phyloP scores from a whole-genome alignment of 2,329 filamentous ascomycete genomes.

The Phaeosphaeria sp. region DNA sequence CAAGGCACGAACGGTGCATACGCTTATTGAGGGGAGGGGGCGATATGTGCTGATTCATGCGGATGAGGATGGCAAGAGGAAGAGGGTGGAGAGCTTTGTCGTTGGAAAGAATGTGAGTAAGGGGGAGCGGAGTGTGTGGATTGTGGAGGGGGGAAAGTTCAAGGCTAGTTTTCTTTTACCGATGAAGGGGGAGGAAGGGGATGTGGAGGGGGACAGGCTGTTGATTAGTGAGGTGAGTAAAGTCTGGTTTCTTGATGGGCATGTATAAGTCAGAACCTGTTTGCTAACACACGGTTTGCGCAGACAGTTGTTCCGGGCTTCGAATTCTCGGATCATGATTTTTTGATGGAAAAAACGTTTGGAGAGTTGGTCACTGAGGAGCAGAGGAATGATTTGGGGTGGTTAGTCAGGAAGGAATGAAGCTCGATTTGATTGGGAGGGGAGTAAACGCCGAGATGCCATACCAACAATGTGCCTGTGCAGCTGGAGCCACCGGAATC shows the following conservation, averaged over 20 bases:
- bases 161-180: conserved; percentile 70
- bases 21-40: conserved; percentile 67
- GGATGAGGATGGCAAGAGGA: conserved; percentile 56
- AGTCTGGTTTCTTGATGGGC: background rate
- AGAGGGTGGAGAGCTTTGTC: conserved; percentile 67
- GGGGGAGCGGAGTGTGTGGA: conserved; percentile 71
- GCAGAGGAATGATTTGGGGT: conserved; percentile 56
- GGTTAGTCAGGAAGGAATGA: conserved; percentile 46
- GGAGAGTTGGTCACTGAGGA: conserved; percentile 57
- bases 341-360: conserved; percentile 59
- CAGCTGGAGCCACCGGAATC: background rate
- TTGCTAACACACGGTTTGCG: background rate
- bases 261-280: no score
- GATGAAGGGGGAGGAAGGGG: no score
- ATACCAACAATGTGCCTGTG: background rate
- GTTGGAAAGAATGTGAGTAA: conserved; percentile 64
- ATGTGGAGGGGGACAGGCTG: conserved; percentile 55
- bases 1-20: conserved; percentile 67
- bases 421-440: background rate
- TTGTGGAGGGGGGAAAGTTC: conserved; percentile 71
- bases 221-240: conserved; percentile 66
- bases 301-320: conserved; percentile 71
- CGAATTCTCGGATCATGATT: conserved; percentile 71
- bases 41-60: conserved; percentile 70
- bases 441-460: background rate